Evolutionary conservation across 345 rosid species (phyloP).

Genomic region (Camelina laxa): DNA sequence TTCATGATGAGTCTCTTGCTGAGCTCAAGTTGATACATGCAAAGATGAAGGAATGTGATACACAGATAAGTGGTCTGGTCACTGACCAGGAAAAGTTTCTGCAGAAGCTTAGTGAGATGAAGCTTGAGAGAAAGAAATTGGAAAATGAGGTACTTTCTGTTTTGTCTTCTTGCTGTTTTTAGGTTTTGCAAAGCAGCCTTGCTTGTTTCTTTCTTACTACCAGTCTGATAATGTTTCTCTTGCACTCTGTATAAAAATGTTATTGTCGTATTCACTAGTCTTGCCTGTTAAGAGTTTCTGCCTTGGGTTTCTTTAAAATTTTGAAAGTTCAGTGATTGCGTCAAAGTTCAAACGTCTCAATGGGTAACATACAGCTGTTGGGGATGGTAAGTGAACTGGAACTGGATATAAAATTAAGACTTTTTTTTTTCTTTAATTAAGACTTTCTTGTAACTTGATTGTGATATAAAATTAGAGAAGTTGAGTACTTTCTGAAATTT

Average conservation of each 20-base stretch:
- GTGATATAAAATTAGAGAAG: constrained; percentile 65
- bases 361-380: not conserved
- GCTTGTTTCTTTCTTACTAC: not conserved
- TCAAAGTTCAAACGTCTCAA: not conserved
- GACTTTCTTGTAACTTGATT: not conserved
- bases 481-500: not conserved
- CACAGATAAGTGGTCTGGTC: constrained; percentile 71
- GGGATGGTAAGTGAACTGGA: not conserved
- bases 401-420: not conserved
- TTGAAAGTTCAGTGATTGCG: not conserved
- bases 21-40: constrained; percentile 68
- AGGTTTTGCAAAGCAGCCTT: constrained; percentile 22
- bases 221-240: constrained; percentile 3
- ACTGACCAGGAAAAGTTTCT: constrained; percentile 77
- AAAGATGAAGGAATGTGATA: constrained; percentile 93
- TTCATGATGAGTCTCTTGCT: constrained; percentile 65
- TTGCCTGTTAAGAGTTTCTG: constrained; percentile 1
- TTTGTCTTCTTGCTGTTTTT: not conserved
- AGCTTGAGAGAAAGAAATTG: constrained; percentile 87
- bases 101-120: constrained; percentile 69
- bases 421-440: too few species aligned
- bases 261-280: not conserved
- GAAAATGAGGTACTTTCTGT: constrained; percentile 84
- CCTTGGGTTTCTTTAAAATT: not conserved
- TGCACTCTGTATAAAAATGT: not conserved